Evolutionary conservation across 306 rosid genomes (phyloP).

Genomic region (Arachis hypogaea): DNA sequence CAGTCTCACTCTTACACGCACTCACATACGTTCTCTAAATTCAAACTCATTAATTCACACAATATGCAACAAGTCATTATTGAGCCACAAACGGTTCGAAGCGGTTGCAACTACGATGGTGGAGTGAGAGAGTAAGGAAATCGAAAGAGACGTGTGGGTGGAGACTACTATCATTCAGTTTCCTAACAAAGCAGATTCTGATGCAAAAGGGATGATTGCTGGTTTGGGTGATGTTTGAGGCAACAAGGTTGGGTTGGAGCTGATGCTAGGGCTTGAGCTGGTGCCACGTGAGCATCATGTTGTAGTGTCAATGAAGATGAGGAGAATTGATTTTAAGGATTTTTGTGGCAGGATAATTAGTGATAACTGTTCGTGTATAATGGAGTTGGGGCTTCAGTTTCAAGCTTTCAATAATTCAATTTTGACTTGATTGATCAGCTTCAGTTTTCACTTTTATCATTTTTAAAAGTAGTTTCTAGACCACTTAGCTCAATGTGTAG

Average conservation of each 20-base stretch:
- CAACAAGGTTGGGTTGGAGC: constrained; percentile 60
- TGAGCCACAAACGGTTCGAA: constrained; percentile 69
- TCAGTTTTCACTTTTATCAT: neutral
- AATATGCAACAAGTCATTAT: constrained; percentile 51
- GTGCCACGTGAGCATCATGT: constrained; percentile 48
- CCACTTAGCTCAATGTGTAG: neutral
- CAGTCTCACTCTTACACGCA: too few species aligned
- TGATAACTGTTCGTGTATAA: constrained; percentile 10
- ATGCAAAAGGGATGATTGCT: neutral
- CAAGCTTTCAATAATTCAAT: constrained; percentile 30
- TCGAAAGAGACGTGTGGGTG: constrained; percentile 65
- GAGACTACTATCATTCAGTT: constrained; percentile 40
- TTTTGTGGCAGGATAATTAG: neutral
- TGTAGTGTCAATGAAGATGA: constrained; percentile 74
- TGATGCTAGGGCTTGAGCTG: constrained; percentile 76
- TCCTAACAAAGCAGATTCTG: constrained; percentile 45
- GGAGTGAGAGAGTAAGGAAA: constrained; percentile 69
- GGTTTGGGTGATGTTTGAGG: constrained; percentile 16
- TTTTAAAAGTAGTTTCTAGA: too few species aligned
- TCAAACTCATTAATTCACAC: too few species aligned
- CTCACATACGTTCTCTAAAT: too few species aligned
- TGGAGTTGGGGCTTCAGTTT: constrained; percentile 53
- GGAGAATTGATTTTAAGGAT: constrained; percentile 46
- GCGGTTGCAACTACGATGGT: constrained; percentile 40
- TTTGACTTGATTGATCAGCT: constrained; percentile 28